Evolutionary conservation across 108 stramenopile species (phyloP).

Genomic region (Nitzschia sp.): DNA sequence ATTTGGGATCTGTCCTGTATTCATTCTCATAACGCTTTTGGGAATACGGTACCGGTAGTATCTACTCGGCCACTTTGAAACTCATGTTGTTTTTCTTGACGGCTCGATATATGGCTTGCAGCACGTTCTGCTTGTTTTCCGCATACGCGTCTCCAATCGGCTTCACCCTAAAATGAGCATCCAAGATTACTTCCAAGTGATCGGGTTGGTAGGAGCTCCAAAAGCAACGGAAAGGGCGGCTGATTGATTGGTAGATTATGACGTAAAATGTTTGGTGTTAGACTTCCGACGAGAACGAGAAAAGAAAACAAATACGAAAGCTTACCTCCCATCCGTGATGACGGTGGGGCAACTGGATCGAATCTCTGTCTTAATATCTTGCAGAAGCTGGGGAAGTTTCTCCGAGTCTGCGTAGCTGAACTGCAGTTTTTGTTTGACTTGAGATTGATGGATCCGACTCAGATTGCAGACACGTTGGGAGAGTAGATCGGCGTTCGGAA

Average conservation of each 20-base stretch:
- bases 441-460: slow-evolving; percentile 47
- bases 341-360: slow-evolving; percentile 48
- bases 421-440: slow-evolving; percentile 61
- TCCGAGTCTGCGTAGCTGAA: slow-evolving; percentile 52
- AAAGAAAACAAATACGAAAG: too few species aligned
- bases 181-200: slow-evolving; percentile 60
- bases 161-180: slow-evolving; percentile 55
- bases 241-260: too few species aligned
- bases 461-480: slow-evolving; percentile 59
- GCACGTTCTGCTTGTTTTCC: slow-evolving; percentile 55
- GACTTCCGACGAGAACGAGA: too few species aligned
- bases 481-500: slow-evolving; percentile 50
- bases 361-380: slow-evolving; percentile 70
- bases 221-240: slow-evolving; percentile 56
- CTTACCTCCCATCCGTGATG: slow-evolving; percentile 73
- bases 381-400: slow-evolving; percentile 52
- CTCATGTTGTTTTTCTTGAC: slow-evolving; percentile 54
- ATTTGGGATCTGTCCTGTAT: too few species aligned
- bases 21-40: too few species aligned
- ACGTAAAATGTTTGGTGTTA: too few species aligned
- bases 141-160: slow-evolving; percentile 60
- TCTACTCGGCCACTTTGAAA: slow-evolving; percentile 21
- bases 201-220: slow-evolving; percentile 56
- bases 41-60: too few species aligned
- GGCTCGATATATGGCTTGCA: slow-evolving; percentile 69